Conservation (phyloP, 768 basidiomycete genomes). For the Mycena crocata region DNA sequence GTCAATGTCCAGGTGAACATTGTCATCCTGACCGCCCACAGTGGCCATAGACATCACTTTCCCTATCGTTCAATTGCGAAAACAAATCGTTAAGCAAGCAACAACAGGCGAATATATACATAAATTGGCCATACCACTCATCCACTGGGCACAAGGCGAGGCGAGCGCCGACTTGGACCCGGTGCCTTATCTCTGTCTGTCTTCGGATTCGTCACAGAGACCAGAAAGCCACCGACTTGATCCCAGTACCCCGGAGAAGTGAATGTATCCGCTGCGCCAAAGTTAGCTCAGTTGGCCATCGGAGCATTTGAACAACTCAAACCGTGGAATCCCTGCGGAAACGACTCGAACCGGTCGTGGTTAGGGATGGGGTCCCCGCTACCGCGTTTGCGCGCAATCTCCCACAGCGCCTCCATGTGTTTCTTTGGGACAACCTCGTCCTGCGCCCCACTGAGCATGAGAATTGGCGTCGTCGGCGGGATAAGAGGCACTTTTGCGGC, state of each 20-base stretch:
- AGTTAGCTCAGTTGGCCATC: too few species aligned
- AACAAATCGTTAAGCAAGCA: too few species aligned
- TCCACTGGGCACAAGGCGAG: too few species aligned
- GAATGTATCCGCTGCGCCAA: constrained; percentile 11
- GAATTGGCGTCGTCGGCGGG: constrained; percentile 59
- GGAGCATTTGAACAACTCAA: neutral
- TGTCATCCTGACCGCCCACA: neutral
- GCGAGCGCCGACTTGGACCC: too few species aligned
- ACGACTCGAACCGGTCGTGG: constrained; percentile 15
- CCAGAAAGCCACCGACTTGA: constrained; percentile 45
- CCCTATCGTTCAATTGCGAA: too few species aligned
- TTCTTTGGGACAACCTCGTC: constrained; percentile 66
- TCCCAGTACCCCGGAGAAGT: constrained; percentile 47
- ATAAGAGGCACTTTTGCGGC: constrained; percentile 52
- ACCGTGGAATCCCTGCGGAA: constrained; percentile 15
- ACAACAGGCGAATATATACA: too few species aligned
- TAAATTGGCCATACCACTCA: too few species aligned
- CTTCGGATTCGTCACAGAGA: neutral
- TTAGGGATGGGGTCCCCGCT: constrained; percentile 33
- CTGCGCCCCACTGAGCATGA: constrained; percentile 68
- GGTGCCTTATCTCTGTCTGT: too few species aligned
- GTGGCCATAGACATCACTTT: too few species aligned
- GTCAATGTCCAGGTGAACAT: neutral
- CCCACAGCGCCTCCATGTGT: constrained; percentile 67
- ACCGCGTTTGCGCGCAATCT: constrained; percentile 44